Conservation (phyloP, 169 alveolate species). For the Plasmodium falciparum region DNA sequence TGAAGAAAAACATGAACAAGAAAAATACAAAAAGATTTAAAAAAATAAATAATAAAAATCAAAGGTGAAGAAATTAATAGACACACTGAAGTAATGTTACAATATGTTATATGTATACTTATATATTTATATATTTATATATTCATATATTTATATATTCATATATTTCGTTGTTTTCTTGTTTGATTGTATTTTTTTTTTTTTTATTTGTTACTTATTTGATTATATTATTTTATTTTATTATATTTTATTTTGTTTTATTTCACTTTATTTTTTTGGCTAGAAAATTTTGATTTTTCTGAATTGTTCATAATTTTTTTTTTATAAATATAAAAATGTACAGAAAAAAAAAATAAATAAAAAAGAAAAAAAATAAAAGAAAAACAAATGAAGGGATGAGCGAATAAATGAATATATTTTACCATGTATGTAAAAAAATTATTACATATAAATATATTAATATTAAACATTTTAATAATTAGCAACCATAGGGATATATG, state of each 20-base stretch:
- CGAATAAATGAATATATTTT: not conserved
- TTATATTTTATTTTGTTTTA: conserved; percentile 5
- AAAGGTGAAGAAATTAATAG: too few species aligned
- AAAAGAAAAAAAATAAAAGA: not conserved
- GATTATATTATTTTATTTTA: not conserved
- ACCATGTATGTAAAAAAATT: not conserved
- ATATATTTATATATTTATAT: not conserved
- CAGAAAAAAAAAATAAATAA: not conserved
- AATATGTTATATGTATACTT: too few species aligned
- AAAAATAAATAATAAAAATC: too few species aligned
- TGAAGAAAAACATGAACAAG: not conserved
- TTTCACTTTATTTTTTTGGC: conserved; percentile 10
- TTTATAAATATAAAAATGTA: conserved; percentile 13
- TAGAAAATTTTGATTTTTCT: conserved; percentile 6
- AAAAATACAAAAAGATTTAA: not conserved
- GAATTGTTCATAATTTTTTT: conserved; percentile 52
- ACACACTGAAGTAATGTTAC: too few species aligned
- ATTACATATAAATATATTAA: not conserved
- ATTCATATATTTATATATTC: not conserved
- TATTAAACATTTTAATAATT: not conserved
- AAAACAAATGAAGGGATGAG: too few species aligned
- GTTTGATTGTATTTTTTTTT: not conserved
- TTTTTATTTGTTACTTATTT: not conserved
- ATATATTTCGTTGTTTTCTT: not conserved
- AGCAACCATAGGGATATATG: too few species aligned